Conservation (phyloP, 306 rosid genomes). For the apple (Malus domestica) region ASM211411v1 NC_041800.1:21918733-21919232, state of each 20-base stretch:
- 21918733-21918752: background rate
- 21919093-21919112: slow-evolving; percentile 29
- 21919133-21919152: slow-evolving; percentile 57
- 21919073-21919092: slow-evolving; percentile 30
- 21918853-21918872: slow-evolving; percentile 47
- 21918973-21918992: background rate
- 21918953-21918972: background rate
- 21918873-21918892: slow-evolving; percentile 45
- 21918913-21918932: slow-evolving; percentile 76
- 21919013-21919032: slow-evolving; percentile 30
- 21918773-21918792: background rate
- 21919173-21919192: slow-evolving; percentile 51
- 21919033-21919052: slow-evolving; percentile 59
- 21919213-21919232: background rate
- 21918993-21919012: slow-evolving; percentile 1
- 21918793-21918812: slow-evolving; percentile 14
- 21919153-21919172: slow-evolving; percentile 45
- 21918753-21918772: background rate
- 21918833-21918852: slow-evolving; percentile 29
- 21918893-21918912: slow-evolving; percentile 55
- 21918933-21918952: slow-evolving; percentile 27
- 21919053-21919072: slow-evolving; percentile 42
- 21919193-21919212: slow-evolving; percentile 37
- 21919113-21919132: slow-evolving; percentile 34
- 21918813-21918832: slow-evolving; percentile 2